Base-by-base conservation (phyloP, 345 rosid genomes). In the Linum tenue region DNA sequence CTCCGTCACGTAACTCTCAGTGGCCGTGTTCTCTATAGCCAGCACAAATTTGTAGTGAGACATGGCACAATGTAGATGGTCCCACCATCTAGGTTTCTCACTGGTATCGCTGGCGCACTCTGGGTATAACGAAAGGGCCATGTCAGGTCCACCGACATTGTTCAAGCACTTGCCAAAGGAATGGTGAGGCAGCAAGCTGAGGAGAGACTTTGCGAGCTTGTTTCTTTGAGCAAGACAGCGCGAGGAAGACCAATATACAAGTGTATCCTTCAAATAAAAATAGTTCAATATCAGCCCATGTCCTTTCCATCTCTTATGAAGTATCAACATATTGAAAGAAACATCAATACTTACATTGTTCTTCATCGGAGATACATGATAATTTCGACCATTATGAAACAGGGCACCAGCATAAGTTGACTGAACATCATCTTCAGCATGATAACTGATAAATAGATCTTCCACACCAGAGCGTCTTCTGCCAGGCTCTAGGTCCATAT, bases 161-260 rank as follows among this genome's bases (percentile, higher is more conserved):
- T 92, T 92, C 40, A 92, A 73, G 81, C 98, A 92, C 70, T 90
- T 92, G 60, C 98, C 98, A 41, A 90, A 90, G 64, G 98, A 90
- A 64, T 90, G 98, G 67, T 83, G 75, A 3, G 97, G 89, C n/a
- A 92, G 66, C 63, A 92, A 72, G 62, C 70, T 72, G 6, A 92
- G 89, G 53, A 92, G 77, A 59, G 78, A 76, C 72, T 69, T 83
- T 3, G 98, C 97, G 5, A 83, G 84, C 17, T 35, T 70, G 73
- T 92, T 88, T 76, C 98, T 79, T 72, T 70, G 79, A 68, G 90
- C 17, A 66, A 90, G 94, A 64, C 94, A 92, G 31, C 96, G 90
- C 2, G 98, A 92, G 35, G 98, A 92, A 59, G 98, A 90, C 97
- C 98, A 92, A 69, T 88, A 92, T 59, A 90, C 80, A 11, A 92